Base-by-base conservation (phyloP, 2,329 filamentous ascomycete species). In the Epichloe gansuensis region DNA sequence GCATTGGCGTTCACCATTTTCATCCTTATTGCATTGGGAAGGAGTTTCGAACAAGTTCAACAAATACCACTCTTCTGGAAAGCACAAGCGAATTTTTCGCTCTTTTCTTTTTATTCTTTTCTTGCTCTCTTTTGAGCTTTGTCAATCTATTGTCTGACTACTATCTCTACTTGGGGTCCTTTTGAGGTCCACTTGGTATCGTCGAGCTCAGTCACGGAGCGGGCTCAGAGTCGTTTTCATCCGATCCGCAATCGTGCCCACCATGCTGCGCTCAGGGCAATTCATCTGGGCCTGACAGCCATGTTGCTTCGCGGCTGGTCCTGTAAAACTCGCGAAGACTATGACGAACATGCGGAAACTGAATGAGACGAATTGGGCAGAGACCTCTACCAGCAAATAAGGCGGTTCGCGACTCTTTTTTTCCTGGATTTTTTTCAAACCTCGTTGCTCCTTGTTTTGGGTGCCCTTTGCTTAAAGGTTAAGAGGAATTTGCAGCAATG, bases 401-500 rank as follows among this genome's bases (percentile, higher is more conserved):
- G 68, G 71, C 69, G 70, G 71, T 67, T 69, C 70, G 69, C 69
- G 62, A 65, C 55, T 59, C 49, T 52, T 53, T 57, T 59, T 62
- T 62, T 17, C 56, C 50, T 56, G 55, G 53, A 55, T 57, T 59
- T 58, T 62, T 62, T 60, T 57, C 55, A 53, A 25, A 8, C 55
- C 61, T 64, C 62, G 66, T 59, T 53, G 59, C 55, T 61, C 60
- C 59, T 59, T 52, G 63, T 60, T 59, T 43, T 51, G 56, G 56
- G 57, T 51, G 51, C 50, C 56, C 25, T 58, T 60, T 61, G 63
- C 59, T 65, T 63, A 65, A 69, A 75, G 71, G 74, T 68, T 25
- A 78, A 79, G 75, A 80, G 72, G 72, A 77, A 75, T 64, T 9
- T 72, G 78, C 78, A 82, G 78, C 78, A 79, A 82, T 82, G 78